phyloP scores from a whole-genome alignment of 306 rosid species.

The Styphnolobium japonicum region DNA sequence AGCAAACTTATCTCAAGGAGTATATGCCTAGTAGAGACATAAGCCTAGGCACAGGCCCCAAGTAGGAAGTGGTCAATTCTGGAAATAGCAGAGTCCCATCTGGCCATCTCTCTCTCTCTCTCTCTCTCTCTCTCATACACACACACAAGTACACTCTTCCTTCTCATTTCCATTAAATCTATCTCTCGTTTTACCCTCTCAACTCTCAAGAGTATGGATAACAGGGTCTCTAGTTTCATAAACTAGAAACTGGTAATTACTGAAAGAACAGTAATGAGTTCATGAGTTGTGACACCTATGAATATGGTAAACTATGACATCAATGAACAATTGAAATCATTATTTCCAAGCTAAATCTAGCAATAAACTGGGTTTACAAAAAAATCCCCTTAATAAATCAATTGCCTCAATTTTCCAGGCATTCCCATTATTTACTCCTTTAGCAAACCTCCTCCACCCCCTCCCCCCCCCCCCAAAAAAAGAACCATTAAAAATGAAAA shows the following conservation, averaged over 20 bases:
- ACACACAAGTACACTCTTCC: too few species aligned
- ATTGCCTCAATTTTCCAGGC: not conserved
- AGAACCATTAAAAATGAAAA: not conserved
- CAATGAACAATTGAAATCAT: not conserved
- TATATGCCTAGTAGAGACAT: not conserved
- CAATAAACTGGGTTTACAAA: not conserved
- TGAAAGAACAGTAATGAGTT: not conserved
- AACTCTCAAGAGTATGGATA: not conserved
- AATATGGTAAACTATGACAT: not conserved
- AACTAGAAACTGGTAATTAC: not conserved
- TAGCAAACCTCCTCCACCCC: not conserved
- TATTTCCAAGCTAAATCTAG: not conserved
- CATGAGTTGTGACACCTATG: not conserved
- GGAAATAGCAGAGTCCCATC: not conserved
- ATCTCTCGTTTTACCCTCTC: too few species aligned
- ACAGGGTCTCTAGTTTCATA: not conserved
- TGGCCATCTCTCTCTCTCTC: not conserved
- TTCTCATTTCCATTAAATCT: too few species aligned
- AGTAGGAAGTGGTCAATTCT: not conserved
- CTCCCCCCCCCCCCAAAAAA: too few species aligned
- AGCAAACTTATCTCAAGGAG: not conserved
- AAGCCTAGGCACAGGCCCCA: not conserved
- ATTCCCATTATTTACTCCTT: not conserved
- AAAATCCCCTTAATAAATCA: not conserved
- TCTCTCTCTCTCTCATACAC: not conserved